Evolutionary conservation across 1,284 basidiomycete species (phyloP).

Genomic region (Ustilago vetiveriae): DNA sequence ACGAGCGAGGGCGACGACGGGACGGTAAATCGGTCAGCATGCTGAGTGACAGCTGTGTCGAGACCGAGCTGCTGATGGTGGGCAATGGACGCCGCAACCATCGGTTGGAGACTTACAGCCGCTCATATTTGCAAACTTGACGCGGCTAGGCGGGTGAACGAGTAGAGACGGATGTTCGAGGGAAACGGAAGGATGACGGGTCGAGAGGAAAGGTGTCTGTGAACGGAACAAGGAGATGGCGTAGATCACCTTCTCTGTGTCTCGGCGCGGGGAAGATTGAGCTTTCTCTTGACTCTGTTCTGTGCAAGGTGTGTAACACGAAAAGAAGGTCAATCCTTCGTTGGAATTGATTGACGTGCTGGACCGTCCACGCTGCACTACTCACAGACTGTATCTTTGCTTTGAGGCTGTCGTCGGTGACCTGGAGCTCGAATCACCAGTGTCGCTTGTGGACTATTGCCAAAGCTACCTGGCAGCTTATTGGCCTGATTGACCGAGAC

Average conservation of each 20-base stretch:
- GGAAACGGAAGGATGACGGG: slow-evolving; percentile 6
- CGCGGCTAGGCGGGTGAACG: slow-evolving; percentile 13
- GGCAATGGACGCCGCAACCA: not conserved
- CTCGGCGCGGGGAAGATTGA: slow-evolving; percentile 32
- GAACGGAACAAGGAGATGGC: slow-evolving; percentile 1
- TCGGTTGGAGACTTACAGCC: slow-evolving; percentile 32
- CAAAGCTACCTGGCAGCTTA: too few relatives aligned
- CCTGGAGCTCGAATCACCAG: too few relatives aligned
- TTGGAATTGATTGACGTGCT: not conserved
- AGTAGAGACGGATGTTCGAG: not conserved
- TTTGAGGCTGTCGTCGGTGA: slow-evolving; percentile 17
- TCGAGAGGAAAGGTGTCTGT: not conserved
- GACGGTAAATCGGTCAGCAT: slow-evolving; percentile 13
- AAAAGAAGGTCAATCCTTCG: slow-evolving; percentile 4
- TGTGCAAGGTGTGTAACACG: too few relatives aligned
- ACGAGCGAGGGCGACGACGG: too few relatives aligned
- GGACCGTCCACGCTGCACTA: not conserved
- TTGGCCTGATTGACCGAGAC: slow-evolving; percentile 10
- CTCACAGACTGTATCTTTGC: too few relatives aligned
- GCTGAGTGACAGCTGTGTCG: not conserved
- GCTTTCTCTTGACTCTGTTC: too few relatives aligned
- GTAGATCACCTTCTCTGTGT: too few relatives aligned
- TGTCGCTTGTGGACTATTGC: too few relatives aligned
- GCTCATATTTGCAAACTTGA: slow-evolving; percentile 44
- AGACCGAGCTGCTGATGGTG: not conserved